phyloP scores from a whole-genome alignment of 495 filamentous ascomycete genomes.

The Penicilliopsis zonata region DNA sequence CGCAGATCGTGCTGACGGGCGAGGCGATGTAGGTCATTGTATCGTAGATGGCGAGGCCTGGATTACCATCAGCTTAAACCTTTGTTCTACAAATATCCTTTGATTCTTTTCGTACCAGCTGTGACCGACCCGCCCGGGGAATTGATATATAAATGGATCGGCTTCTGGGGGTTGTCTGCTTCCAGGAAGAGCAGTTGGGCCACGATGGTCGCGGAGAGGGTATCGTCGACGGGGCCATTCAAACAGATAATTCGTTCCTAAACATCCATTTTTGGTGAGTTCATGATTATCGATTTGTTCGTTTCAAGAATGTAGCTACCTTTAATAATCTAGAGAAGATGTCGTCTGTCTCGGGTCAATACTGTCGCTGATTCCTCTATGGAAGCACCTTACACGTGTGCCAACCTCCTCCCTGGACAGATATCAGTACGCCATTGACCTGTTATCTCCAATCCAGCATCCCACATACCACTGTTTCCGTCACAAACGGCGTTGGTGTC shows the following conservation, averaged over 20 bases:
- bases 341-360: slow-evolving; percentile 44
- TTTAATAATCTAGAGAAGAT: slow-evolving; percentile 74
- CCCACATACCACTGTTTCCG: slow-evolving; percentile 64
- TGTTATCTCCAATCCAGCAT: not conserved
- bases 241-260: slow-evolving; percentile 93
- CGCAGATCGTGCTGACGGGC: slow-evolving; percentile 86
- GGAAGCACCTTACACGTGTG: slow-evolving; percentile 59
- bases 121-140: slow-evolving; percentile 94
- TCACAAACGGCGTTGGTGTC: slow-evolving; percentile 63
- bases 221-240: slow-evolving; percentile 84
- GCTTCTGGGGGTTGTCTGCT: slow-evolving; percentile 86
- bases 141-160: slow-evolving; percentile 96
- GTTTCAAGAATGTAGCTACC: slow-evolving; percentile 21
- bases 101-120: slow-evolving; percentile 37
- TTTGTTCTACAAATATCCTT: not conserved
- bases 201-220: slow-evolving; percentile 78
- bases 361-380: slow-evolving; percentile 3
- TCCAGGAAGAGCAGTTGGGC: slow-evolving; percentile 96
- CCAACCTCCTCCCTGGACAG: slow-evolving; percentile 69
- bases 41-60: slow-evolving; percentile 91
- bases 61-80: not conserved
- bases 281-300: not conserved
- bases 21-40: slow-evolving; percentile 96
- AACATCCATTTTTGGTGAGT: slow-evolving; percentile 1
- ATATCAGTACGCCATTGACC: slow-evolving; percentile 19